A percentile compares a stretch with the other conserved stretches of the same genome.
phyloP scores from a whole-genome alignment of 75 land plant genomes.

The Adiantum capillusveneris region DNA sequence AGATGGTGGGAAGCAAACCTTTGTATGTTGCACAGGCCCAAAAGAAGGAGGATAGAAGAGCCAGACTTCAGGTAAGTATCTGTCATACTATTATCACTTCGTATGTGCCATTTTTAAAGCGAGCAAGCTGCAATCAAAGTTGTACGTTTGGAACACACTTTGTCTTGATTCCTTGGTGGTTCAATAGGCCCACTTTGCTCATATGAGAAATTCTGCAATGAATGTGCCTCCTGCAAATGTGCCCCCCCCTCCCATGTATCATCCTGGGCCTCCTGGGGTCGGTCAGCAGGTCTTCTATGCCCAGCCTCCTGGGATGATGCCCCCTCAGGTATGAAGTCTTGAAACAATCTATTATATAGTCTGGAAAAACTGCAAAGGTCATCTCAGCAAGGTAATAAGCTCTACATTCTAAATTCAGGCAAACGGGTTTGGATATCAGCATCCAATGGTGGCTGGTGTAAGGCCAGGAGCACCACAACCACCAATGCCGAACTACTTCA shows the following conservation, averaged over 20 bases:
- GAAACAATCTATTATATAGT: too few species aligned
- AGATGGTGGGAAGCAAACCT: slow-evolving; percentile 39
- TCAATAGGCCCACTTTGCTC: slow-evolving; percentile 72
- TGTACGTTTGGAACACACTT: not conserved
- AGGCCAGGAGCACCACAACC: slow-evolving; percentile 28
- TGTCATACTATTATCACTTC: not conserved
- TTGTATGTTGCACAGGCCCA: slow-evolving; percentile 35
- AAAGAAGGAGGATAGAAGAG: slow-evolving; percentile 35
- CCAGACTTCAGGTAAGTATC: slow-evolving; percentile 30
- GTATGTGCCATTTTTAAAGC: not conserved
- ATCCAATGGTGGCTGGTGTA: slow-evolving; percentile 24
- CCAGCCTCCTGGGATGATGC: slow-evolving; percentile 51
- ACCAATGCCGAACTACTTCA: slow-evolving; percentile 30
- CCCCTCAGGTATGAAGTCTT: slow-evolving; percentile 37
- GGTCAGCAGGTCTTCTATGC: slow-evolving; percentile 66
- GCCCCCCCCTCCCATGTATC: slow-evolving; percentile 48
- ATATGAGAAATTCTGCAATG: slow-evolving; percentile 45
- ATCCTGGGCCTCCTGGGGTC: slow-evolving; percentile 55
- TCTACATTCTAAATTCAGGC: slow-evolving; percentile 10
- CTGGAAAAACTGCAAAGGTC: too few species aligned
- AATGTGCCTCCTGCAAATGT: slow-evolving; percentile 28
- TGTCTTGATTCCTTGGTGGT: too few species aligned
- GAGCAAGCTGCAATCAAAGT: not conserved
- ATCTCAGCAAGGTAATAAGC: too few species aligned
- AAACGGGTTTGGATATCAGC: slow-evolving; percentile 28